Conservation (phyloP, 2,329 filamentous ascomycete species). For the Cordyceps militaris region DNA sequence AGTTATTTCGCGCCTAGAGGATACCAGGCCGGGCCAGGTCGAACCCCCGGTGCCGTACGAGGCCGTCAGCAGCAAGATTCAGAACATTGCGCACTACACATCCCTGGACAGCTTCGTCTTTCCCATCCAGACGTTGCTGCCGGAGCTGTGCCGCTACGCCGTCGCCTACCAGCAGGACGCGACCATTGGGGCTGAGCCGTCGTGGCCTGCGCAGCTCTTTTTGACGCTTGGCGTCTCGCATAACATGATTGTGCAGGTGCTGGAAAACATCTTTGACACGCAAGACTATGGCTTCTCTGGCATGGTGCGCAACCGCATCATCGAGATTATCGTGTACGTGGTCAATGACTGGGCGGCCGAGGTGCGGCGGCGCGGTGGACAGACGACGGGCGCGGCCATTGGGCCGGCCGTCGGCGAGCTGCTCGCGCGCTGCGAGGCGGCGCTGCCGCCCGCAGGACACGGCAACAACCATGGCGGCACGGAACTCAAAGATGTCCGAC, state of each 20-base stretch:
- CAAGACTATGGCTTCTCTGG: constrained; percentile 54
- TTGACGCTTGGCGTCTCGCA: constrained; percentile 49
- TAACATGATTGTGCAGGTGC: constrained; percentile 47
- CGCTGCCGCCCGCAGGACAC: constrained; percentile 33
- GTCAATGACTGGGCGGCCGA: constrained; percentile 45
- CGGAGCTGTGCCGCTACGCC: constrained; percentile 56
- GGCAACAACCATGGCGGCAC: constrained; percentile 38
- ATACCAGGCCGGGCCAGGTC: constrained; percentile 34
- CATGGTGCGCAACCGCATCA: constrained; percentile 39
- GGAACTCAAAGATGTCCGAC: constrained; percentile 37
- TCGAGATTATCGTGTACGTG: constrained; percentile 47
- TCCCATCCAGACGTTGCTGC: constrained; percentile 53
- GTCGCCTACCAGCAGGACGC: constrained; percentile 51
- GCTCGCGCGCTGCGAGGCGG: constrained; percentile 42
- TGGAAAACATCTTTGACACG: constrained; percentile 51
- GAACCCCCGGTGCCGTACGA: constrained; percentile 58
- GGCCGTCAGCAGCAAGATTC: constrained; percentile 55
- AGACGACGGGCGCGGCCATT: constrained; percentile 32
- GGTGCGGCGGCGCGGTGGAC: constrained; percentile 39
- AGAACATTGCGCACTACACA: constrained; percentile 58
- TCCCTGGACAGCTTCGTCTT: constrained; percentile 61
- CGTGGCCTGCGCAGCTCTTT: constrained; percentile 52
- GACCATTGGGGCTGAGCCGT: constrained; percentile 48
- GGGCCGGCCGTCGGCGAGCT: constrained; percentile 42
- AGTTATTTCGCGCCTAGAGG: constrained; percentile 35